A percentile compares a stretch with the other conserved stretches of the same genome.
Conservation (phyloP, 164 flowering plant species). For the Kalanchoe fedtschenkoi region DNA sequence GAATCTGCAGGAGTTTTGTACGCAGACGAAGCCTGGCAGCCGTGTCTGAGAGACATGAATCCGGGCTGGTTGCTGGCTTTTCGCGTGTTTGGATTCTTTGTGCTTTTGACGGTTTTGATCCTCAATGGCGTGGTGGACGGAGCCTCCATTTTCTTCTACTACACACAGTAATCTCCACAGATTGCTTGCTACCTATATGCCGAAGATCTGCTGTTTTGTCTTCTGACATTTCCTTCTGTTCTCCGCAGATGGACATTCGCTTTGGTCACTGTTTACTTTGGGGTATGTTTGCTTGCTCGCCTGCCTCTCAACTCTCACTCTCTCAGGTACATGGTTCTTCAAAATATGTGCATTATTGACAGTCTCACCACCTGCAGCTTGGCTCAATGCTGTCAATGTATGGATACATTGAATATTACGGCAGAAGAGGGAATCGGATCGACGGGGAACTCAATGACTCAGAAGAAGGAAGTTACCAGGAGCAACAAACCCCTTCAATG, state of each 20-base stretch:
- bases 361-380: background rate
- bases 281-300: background rate
- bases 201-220: background rate
- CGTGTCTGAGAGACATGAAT: slow-evolving; percentile 3
- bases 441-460: background rate
- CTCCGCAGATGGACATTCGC: slow-evolving; percentile 6
- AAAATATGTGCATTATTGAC: background rate
- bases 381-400: background rate
- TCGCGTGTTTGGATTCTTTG: slow-evolving; percentile 1
- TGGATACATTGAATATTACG: background rate
- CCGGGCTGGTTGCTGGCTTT: slow-evolving; percentile 4
- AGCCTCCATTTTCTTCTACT: background rate
- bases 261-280: slow-evolving; percentile 7
- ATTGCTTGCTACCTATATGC: background rate
- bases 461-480: background rate
- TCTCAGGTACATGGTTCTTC: background rate
- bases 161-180: background rate
- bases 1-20: slow-evolving; percentile 3
- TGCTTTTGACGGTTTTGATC: slow-evolving; percentile 5
- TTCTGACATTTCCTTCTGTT: background rate
- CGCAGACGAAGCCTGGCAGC: slow-evolving; percentile 5
- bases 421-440: background rate
- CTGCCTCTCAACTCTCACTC: background rate
- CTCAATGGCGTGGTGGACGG: slow-evolving; percentile 2
- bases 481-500: background rate